Conservation (phyloP, 768 basidiomycete genomes). For the Plicaturopsis crispa region DNA sequence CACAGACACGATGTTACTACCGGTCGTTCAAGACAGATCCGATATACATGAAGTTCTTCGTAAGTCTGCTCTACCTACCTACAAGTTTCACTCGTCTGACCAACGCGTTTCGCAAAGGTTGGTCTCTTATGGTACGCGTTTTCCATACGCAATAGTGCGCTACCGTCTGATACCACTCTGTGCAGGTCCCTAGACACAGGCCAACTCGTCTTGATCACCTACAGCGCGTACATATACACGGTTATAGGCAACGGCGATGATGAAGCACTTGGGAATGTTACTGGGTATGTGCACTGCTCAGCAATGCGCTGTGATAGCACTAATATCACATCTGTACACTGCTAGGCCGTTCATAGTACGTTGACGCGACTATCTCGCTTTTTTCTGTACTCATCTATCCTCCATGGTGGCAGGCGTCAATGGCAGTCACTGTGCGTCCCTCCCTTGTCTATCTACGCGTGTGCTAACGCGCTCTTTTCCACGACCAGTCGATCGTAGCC, state of each 20-base stretch:
- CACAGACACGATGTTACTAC: constrained; percentile 26
- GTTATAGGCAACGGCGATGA: not conserved
- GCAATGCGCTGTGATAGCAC: not conserved
- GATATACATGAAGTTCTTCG: constrained; percentile 21
- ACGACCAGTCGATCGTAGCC: constrained; percentile 23
- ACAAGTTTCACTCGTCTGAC: no score
- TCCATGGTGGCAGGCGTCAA: constrained; percentile 20
- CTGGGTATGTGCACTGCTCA: not conserved
- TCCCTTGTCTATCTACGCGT: not conserved
- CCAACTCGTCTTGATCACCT: not conserved
- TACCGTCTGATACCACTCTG: no score
- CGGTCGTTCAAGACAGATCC: constrained; percentile 21
- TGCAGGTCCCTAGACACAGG: not conserved
- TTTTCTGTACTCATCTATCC: not conserved
- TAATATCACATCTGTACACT: not conserved
- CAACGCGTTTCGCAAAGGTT: no score
- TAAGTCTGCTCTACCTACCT: constrained; percentile 11
- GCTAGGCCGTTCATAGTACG: not conserved
- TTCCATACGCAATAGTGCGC: no score
- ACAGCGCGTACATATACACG: not conserved
- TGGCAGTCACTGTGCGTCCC: constrained; percentile 22
- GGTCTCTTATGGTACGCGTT: not conserved
- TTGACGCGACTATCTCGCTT: not conserved
- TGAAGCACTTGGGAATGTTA: not conserved
- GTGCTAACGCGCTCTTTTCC: not conserved